Conservation (phyloP, 73 alveolate genomes). For the Paramecium primaurelia region DNA sequence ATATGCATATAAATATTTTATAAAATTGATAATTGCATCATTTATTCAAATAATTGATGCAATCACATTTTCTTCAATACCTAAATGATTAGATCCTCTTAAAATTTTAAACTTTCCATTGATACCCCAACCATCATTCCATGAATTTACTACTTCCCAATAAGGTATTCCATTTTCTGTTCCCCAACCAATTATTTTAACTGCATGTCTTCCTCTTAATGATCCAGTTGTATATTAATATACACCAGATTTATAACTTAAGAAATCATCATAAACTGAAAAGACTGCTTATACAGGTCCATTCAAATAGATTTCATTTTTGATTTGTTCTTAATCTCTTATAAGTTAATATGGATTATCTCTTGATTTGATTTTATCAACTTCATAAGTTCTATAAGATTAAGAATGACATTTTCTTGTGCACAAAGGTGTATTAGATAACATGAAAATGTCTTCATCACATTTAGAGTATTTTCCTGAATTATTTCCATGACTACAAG, state of each 20-base stretch:
- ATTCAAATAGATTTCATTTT: neutral
- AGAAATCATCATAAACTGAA: slow-evolving; percentile 84
- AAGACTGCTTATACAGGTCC: neutral
- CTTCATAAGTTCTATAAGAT: neutral
- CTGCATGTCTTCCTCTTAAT: slow-evolving; percentile 85
- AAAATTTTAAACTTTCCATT: slow-evolving; percentile 68
- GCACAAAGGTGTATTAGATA: neutral
- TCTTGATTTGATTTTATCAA: neutral
- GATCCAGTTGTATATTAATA: slow-evolving; percentile 78
- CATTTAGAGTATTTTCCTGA: neutral
- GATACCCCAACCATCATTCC: slow-evolving; percentile 87
- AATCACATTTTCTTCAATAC: slow-evolving; percentile 39
- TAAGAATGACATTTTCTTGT: neutral
- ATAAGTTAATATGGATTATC: neutral
- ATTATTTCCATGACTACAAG: slow-evolving; percentile 31
- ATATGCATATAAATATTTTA: too few species aligned
- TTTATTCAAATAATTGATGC: neutral
- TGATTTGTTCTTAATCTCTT: neutral
- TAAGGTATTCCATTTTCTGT: slow-evolving; percentile 69
- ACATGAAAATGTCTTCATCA: neutral
- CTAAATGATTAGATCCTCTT: slow-evolving; percentile 72
- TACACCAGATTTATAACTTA: slow-evolving; percentile 77
- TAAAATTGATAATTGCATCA: neutral
- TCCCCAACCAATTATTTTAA: slow-evolving; percentile 85
- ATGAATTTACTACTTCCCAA: slow-evolving; percentile 89